phyloP scores from a whole-genome alignment of 495 filamentous ascomycete genomes.

The Umbilicaria muhlenbergii region DNA sequence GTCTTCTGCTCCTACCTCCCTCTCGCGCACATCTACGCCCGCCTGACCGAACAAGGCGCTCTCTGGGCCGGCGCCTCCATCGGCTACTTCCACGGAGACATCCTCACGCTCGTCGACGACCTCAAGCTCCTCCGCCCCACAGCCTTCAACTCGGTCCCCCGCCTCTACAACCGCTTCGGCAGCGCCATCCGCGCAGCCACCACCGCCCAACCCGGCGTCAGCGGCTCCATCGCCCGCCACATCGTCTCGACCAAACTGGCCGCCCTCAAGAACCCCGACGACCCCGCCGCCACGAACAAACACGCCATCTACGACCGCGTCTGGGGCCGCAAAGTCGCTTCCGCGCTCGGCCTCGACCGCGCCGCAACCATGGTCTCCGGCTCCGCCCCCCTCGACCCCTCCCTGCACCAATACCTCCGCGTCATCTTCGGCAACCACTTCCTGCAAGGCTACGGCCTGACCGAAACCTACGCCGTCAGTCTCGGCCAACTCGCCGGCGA shows the following conservation, averaged over 20 bases:
- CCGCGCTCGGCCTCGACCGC: constrained; percentile 65
- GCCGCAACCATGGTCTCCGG: constrained; percentile 66
- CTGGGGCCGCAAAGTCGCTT: constrained; percentile 79
- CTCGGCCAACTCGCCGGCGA: constrained; percentile 55
- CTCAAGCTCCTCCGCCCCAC: constrained; percentile 76
- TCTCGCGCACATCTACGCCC: constrained; percentile 85
- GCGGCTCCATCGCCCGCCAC: constrained; percentile 65
- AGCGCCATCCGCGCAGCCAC: constrained; percentile 64
- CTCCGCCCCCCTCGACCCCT: constrained; percentile 79
- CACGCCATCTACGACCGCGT: constrained; percentile 85
- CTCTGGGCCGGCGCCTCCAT: constrained; percentile 61
- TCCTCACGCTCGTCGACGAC: constrained; percentile 76
- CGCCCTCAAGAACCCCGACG: constrained; percentile 49
- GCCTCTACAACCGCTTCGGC: constrained; percentile 85
- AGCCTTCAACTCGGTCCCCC: constrained; percentile 73
- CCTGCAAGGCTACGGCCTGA: constrained; percentile 83
- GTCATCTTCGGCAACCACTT: constrained; percentile 67
- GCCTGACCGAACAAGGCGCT: constrained; percentile 61
- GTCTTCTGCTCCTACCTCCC: constrained; percentile 76
- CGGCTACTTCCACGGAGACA: constrained; percentile 92
- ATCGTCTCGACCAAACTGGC: constrained; percentile 68
- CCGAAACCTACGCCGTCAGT: constrained; percentile 78
- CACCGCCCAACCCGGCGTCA: constrained; percentile 62
- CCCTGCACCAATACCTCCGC: constrained; percentile 77
- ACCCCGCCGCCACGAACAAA: constrained; percentile 59